Evolutionary conservation across 768 basidiomycete species (phyloP), one percentile per base, ranked within the genome.

Genomic region (Rhizopogon roseolus): DNA sequence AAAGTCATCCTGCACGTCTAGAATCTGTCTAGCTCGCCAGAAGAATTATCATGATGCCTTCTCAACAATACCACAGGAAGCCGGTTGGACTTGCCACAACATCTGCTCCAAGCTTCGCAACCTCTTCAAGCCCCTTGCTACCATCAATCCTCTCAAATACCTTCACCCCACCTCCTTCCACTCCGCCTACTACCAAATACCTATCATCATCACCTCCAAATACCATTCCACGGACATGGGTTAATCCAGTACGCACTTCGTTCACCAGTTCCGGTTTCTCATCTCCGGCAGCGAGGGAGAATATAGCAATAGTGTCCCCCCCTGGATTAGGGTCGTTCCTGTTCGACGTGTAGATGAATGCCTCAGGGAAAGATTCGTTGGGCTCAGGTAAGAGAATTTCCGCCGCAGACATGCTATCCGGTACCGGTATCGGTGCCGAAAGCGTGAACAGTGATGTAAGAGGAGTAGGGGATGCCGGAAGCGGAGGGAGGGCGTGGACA

Each of bases 291-390:
- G 73, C 72, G 41, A 84, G 73, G 6, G 79, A 73, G 69, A 86
- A 90, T 32, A 91, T 78, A 5, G 88, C 77, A 57, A 93, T 81
- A 29, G 80, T 80, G 65, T 93, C 90, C 22, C 90, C 88, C 43
- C 77, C 81, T 0, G 81, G 73, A 19, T 81, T 77, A 5, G 84
- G 84, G 61, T 89, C 83, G 60, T 90, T 85, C 32, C 90, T 77
- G 67, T 91, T 93, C 4, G 89, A 86, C 10, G 81, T 70, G 62
- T 90, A 92, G 14, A 91, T 70, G 65, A 85, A 85, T 2, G 80
- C 75, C 0, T 69, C 72, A 0, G 82, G 73, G 70, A 76, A 86
- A 3, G 75, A 63, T 6, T 69, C 40, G 56, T 82, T 83, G 11
- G 82, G 73, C 6, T 70, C 61, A 0, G 86, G 81, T 53, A 88